Evolutionary conservation across 495 filamentous ascomycete species (phyloP), one percentile per base, ranked within the genome.

Genomic region (Penicillium angulare): DNA sequence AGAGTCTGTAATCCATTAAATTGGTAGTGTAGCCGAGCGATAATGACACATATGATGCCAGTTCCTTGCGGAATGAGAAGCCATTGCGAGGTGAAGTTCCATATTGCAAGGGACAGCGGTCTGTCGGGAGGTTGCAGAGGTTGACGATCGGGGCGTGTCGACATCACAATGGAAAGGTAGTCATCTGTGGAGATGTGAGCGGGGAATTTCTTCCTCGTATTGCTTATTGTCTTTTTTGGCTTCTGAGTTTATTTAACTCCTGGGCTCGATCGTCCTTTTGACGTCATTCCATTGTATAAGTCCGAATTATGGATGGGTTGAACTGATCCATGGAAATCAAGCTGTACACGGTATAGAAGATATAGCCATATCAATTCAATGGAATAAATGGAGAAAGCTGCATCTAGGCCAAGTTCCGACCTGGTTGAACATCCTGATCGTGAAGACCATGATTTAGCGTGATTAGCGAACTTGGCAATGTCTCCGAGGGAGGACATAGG

Each of bases 11-110:
- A 52, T 6, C 59, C 67, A 2, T 39, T 43, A 45, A 72, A 71
- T 47, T 66, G 65, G 39, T 73, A 68, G 29, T 66, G 48, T 3
- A 71, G 55, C 24, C 58, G 56, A 43, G 60, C 48, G 3, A 73
- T 56, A 27, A 68, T 52, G 16, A 67, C 39, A 7, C 56, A 43
- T 15, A 64, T 52, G 44, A 68, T 60, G 21, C 60, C 52, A 2
- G 60, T 68, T 32, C 66, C 69, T 50, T 68, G 67, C 0, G 67
- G 64, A 20, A 69, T 39, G 3, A 71, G 53, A 43, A 69, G 66
- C 62, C 62, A 71, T 24, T 57, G 55, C 9, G 65, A 59, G 7
- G 59, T 55, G 54, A 65, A 68, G 23, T 63, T 52, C 59, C 61
- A 68, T 8, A 70, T 20, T 4, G 63, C 61, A 29, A 47, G 54